Evolutionary conservation across 2,329 filamentous ascomycete genomes (phyloP).

Genomic region (Ceratocystiopsis minuta): DNA sequence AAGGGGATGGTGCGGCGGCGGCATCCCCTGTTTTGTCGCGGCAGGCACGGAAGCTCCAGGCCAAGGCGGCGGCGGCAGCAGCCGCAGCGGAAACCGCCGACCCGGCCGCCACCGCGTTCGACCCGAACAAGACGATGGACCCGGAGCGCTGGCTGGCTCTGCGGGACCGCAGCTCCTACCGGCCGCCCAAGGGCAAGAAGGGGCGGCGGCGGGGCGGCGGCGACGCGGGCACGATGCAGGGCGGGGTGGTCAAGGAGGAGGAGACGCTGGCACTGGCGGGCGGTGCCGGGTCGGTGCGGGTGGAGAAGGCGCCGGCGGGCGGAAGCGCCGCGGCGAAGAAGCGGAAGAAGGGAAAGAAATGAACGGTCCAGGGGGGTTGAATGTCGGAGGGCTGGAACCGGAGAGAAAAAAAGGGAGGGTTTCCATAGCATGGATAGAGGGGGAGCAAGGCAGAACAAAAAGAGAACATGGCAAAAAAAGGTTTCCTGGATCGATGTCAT

Average conservation of each 20-base stretch:
- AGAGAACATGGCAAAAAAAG: not conserved
- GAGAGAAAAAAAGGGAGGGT: not conserved
- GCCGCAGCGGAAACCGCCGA: slow-evolving; percentile 1
- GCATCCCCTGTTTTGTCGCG: slow-evolving; percentile 33
- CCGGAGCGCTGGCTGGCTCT: slow-evolving; percentile 87
- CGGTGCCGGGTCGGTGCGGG: slow-evolving; percentile 43
- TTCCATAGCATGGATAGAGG: not conserved
- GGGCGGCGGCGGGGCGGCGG: slow-evolving; percentile 32
- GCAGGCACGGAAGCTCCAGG: slow-evolving; percentile 10
- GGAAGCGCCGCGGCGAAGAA: slow-evolving; percentile 15
- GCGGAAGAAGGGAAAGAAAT: slow-evolving; percentile 26
- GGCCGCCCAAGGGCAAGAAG: slow-evolving; percentile 82
- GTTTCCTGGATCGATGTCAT: not conserved
- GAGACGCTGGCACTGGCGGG: slow-evolving; percentile 46
- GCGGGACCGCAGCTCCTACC: slow-evolving; percentile 72
- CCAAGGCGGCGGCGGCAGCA: slow-evolving; percentile 10
- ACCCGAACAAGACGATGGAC: slow-evolving; percentile 64
- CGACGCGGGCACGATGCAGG: slow-evolving; percentile 66
- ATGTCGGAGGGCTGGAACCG: too few relatives aligned
- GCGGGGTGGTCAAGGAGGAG: slow-evolving; percentile 61
- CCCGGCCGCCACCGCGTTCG: slow-evolving; percentile 34
- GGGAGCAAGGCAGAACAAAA: not conserved
- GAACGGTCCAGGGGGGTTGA: too few relatives aligned
- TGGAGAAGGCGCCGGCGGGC: slow-evolving; percentile 33
- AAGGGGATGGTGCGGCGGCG: not conserved